These are phyloP conservation scores for Termitomyces heimii DNA, from an alignment of 768 basidiomycete genomes.

Conservation along the genomic window DNA sequence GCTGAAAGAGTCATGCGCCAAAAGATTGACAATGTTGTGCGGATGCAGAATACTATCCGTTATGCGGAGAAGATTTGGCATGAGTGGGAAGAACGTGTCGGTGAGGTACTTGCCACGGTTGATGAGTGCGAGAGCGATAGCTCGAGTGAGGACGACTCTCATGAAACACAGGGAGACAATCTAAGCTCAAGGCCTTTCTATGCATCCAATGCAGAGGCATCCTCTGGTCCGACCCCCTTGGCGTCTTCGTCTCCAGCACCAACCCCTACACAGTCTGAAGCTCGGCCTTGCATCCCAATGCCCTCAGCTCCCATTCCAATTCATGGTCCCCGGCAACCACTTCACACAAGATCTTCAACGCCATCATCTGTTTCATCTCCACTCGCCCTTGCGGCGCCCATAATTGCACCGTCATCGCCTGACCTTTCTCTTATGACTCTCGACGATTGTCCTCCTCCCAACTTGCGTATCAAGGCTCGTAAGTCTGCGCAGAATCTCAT, in stretches of 20 bases:
- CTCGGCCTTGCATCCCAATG: constrained; percentile 20
- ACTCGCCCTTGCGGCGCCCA: constrained; percentile 78
- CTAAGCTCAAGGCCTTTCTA: constrained; percentile 66
- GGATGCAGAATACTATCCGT: constrained; percentile 94
- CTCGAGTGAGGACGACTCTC: constrained; percentile 32
- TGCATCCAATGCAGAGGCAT: constrained; percentile 40
- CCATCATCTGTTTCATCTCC: constrained; percentile 88
- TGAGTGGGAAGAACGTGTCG: constrained; percentile 93
- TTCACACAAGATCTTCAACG: constrained; percentile 79
- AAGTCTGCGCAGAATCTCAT: constrained; percentile 63
- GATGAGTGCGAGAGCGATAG: constrained; percentile 44
- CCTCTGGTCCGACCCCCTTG: constrained; percentile 66
- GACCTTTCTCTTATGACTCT: constrained; percentile 24
- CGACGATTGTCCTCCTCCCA: constrained; percentile 60
- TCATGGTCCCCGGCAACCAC: constrained; percentile 34
- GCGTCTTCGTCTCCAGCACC: constrained; percentile 47
- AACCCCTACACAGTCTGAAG: constrained; percentile 22
- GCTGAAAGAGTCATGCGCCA: constrained; percentile 85
- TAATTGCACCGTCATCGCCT: constrained; percentile 52
- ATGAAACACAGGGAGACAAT: constrained; percentile 30
- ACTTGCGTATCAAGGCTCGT: constrained; percentile 51
- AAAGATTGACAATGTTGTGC: constrained; percentile 91
- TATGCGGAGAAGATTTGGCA: constrained; percentile 96
- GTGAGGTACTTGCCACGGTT: constrained; percentile 51
- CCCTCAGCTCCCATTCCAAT: constrained; percentile 24